These are phyloP conservation scores for Schwanniomyces occidentalis DNA, from an alignment of 805 yeast genomes.

Conservation along the genomic window DNA sequence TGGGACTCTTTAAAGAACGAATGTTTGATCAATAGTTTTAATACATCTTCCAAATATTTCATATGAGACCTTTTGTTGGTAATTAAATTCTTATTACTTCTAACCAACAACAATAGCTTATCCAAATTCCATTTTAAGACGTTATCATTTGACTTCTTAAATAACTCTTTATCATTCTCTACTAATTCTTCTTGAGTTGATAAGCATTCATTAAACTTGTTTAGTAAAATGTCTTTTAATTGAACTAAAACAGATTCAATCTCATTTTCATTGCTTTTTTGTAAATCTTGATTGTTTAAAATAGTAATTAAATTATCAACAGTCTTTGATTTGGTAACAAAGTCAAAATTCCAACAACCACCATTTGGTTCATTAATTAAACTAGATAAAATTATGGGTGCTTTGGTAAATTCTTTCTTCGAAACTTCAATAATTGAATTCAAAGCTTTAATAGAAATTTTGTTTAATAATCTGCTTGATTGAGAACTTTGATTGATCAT, in stretches of 20 bases:
- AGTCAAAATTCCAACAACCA: slow-evolving; percentile 73
- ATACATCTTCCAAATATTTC: slow-evolving; percentile 33
- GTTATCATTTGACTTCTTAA: slow-evolving; percentile 31
- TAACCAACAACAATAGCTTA: slow-evolving; percentile 51
- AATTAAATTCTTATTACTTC: slow-evolving; percentile 41
- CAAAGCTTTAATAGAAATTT: slow-evolving; percentile 58
- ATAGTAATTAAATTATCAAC: slow-evolving; percentile 39
- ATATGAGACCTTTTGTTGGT: slow-evolving; percentile 11
- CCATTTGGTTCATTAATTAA: slow-evolving; percentile 32
- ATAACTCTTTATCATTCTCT: slow-evolving; percentile 16
- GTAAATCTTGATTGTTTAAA: slow-evolving; percentile 20
- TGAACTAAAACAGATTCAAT: slow-evolving; percentile 17
- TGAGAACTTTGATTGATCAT: slow-evolving; percentile 76
- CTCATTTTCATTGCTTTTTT: slow-evolving; percentile 9
- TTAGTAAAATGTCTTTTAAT: slow-evolving; percentile 23
- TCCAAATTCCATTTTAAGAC: slow-evolving; percentile 62
- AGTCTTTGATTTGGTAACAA: slow-evolving; percentile 71
- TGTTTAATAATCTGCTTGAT: slow-evolving; percentile 62
- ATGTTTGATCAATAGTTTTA: slow-evolving; percentile 38
- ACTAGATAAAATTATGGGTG: slow-evolving; percentile 29
- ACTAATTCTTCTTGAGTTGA: slow-evolving; percentile 20
- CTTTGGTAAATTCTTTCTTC: slow-evolving; percentile 38
- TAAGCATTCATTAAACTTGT: slow-evolving; percentile 23
- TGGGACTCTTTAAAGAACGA: slow-evolving; percentile 39
- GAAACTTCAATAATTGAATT: slow-evolving; percentile 39